Conservation (phyloP, 176 grass and related monocot species). For the Oropetium thomaeum region DNA sequence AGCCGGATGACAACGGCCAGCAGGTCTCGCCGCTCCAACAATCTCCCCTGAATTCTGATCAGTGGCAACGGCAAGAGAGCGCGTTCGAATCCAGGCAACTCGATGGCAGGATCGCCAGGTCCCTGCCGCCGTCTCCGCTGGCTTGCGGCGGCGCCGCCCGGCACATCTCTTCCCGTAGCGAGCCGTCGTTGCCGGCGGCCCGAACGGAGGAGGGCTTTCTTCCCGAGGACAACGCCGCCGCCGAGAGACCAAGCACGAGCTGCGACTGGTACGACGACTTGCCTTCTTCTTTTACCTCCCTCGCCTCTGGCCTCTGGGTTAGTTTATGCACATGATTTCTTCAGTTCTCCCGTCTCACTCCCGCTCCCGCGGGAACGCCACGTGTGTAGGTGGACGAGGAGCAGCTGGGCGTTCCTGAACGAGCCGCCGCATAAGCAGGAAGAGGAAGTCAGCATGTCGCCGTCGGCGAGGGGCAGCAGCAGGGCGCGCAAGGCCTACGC, state of each 20-base stretch:
- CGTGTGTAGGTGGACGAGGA: constrained; percentile 72
- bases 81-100: neutral
- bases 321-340: neutral
- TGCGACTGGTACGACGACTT: constrained; percentile 15
- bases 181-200: neutral
- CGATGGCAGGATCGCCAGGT: neutral
- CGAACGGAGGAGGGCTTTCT: neutral
- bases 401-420: constrained; percentile 80
- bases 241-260: neutral
- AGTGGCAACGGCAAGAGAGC: neutral
- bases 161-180: constrained; percentile 18
- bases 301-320: too few species aligned
- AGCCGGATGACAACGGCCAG: neutral
- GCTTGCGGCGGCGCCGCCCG: neutral
- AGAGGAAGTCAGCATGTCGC: neutral
- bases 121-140: constrained; percentile 9
- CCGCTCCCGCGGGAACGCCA: too few species aligned
- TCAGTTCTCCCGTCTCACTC: neutral
- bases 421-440: constrained; percentile 33
- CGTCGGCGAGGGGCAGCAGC: neutral
- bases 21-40: neutral
- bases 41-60: neutral
- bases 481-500: constrained; percentile 29
- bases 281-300: too few species aligned
- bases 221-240: neutral